Conservation (phyloP, 345 rosid genomes). For the Arabidopsis arenosa region DNA sequence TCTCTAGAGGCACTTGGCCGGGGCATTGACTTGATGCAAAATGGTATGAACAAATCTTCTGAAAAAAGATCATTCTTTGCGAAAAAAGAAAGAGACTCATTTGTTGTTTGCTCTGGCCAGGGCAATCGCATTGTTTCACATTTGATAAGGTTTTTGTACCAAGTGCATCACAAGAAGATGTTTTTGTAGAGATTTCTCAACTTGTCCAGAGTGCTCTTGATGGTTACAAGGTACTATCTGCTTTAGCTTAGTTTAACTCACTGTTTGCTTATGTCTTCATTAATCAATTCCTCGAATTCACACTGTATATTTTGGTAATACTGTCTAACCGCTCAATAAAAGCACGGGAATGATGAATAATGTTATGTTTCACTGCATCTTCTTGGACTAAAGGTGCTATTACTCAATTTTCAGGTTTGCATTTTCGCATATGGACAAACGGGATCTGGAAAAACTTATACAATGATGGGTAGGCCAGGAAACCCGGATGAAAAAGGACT, state of each 20-base stretch:
- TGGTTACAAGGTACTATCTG: constrained; percentile 84
- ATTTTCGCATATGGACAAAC: constrained; percentile 99
- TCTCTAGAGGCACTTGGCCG: constrained; percentile 79
- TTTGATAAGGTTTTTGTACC: constrained; percentile 91
- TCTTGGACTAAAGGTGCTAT: constrained; percentile 7
- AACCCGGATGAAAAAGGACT: constrained; percentile 72
- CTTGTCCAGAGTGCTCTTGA: constrained; percentile 99
- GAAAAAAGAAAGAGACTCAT: constrained; percentile 20
- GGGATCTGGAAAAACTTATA: constrained; percentile 95
- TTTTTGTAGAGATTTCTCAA: constrained; percentile 92
- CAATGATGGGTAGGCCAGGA: constrained; percentile 98
- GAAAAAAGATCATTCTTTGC: neutral
- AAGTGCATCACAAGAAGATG: constrained; percentile 82
- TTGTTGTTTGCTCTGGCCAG: constrained; percentile 51
- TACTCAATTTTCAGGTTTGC: constrained; percentile 67
- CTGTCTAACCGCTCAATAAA: neutral
- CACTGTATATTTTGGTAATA: neutral
- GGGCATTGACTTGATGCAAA: constrained; percentile 78
- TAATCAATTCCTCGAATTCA: neutral
- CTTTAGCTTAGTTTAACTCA: constrained; percentile 5
- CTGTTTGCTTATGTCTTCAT: constrained; percentile 15
- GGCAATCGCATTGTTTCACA: constrained; percentile 81
- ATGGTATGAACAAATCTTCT: constrained; percentile 54
- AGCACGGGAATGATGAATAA: constrained; percentile 17
- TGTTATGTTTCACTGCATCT: too few species aligned